phyloP scores from a whole-genome alignment of 1,284 basidiomycete genomes.

The Xerocomus nothofagi region DNA sequence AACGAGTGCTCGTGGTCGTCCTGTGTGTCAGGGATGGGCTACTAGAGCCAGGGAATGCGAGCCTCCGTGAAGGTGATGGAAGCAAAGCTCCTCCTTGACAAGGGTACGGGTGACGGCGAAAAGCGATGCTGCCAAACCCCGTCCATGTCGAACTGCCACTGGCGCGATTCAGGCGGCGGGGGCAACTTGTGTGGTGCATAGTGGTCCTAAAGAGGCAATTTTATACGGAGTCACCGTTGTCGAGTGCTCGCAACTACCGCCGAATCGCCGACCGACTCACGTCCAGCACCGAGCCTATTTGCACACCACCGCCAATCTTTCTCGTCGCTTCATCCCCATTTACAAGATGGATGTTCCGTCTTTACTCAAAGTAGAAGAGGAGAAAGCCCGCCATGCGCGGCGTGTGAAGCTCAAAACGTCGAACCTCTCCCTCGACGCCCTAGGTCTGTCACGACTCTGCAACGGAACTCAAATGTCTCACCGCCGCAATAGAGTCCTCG shows the following conservation, averaged over 20 bases:
- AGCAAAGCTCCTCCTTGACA: not conserved
- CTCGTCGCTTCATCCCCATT: not conserved
- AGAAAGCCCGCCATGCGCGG: slow-evolving; percentile 54
- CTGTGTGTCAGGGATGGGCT: not conserved
- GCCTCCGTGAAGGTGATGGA: not conserved
- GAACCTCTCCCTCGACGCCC: slow-evolving; percentile 46
- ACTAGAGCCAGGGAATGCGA: not conserved
- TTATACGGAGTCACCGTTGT: slow-evolving; percentile 1
- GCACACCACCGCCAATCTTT: not conserved
- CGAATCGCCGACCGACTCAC: slow-evolving; percentile 15
- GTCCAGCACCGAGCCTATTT: slow-evolving; percentile 1
- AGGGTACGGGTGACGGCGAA: not conserved
- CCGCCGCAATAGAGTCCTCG: slow-evolving; percentile 46
- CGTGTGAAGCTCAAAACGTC: slow-evolving; percentile 56
- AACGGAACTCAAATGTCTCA: slow-evolving; percentile 13
- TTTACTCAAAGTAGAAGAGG: slow-evolving; percentile 55
- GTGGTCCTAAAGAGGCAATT: slow-evolving; percentile 30
- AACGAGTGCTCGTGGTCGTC: not conserved
- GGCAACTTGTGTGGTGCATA: not conserved
- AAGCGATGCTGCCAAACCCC: not conserved
- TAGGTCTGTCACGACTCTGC: slow-evolving; percentile 42
- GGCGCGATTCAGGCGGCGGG: not conserved
- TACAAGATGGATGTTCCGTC: slow-evolving; percentile 24
- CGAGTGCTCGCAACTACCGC: slow-evolving; percentile 8
- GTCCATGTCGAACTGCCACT: no score